Evolutionary conservation across 768 basidiomycete genomes (phyloP), one percentile per base, ranked within the genome.

Genomic region (Rickenella mellea): DNA sequence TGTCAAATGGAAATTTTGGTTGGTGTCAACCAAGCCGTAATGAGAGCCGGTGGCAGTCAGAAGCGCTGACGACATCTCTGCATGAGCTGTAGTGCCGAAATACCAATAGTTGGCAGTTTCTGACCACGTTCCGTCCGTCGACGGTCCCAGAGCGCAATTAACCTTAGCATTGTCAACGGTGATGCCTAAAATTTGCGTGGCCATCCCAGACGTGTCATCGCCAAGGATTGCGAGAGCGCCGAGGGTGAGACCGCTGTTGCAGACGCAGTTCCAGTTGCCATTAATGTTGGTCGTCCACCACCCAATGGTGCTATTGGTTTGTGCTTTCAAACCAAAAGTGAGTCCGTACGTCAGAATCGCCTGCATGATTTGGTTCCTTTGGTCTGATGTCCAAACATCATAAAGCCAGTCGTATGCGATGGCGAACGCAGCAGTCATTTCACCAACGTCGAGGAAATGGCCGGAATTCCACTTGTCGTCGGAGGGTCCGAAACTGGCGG

Each of bases 261-360:
- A 91, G 44, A 90, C 88, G 59, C 94, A 97, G 60, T 99, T 99
- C 96, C 96, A 99, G 70, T 98, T 99, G 15, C 94, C 94, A 46
- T 71, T 71, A 35, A 75, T 74, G 47, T 67, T 71, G 39, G 50
- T 70, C 40, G 40, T 37, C 60, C 62, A 71, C 92, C 92, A 96
- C 17, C 42, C 52, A 12, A 29, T 50, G 22, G 56, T 48, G 32
- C 65, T 53, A 41, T 60, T 56, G 20, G 67, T 66, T 49, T 71
- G 81, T 2, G 75, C 77, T 17, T 52, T 49, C 30, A 77, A 49
- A 50, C 92, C 93, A 31, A 68, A 75, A 43, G 55, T 61, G 21
- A 99, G 74, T 43, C 91, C 96, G 50, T 83, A 82, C 48, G 70
- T 65, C 60, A 91, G 71, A 66, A 98, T 75, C 11, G 79, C 80